phyloP scores from a whole-genome alignment of 106 monocot genomes.

The Platanthera guangdongensis region DNA sequence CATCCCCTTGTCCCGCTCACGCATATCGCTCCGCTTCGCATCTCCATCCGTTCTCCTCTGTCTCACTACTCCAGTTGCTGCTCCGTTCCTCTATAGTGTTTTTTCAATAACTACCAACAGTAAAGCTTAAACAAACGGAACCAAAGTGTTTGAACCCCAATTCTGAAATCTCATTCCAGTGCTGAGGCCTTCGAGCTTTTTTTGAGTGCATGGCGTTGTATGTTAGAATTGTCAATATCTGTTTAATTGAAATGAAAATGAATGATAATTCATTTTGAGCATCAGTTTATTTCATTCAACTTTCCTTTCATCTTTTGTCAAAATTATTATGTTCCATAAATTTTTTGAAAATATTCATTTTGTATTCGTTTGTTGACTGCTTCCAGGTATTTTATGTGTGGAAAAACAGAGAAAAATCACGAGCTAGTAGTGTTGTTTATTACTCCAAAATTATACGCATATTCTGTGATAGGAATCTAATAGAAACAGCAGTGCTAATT shows the following conservation, averaged over 20 bases:
- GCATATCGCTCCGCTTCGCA: no score
- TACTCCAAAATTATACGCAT: constrained; percentile 42
- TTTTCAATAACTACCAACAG: no score
- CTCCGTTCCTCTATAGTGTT: no score
- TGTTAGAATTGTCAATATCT: not conserved
- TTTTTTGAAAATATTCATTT: constrained; percentile 6
- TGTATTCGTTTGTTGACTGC: not conserved
- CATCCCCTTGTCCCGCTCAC: no score
- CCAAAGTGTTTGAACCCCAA: no score
- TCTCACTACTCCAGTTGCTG: no score
- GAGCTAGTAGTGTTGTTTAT: constrained; percentile 24
- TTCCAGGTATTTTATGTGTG: constrained; percentile 53
- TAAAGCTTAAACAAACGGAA: no score
- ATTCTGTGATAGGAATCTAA: constrained; percentile 28
- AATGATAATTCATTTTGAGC: not conserved
- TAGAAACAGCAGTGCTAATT: constrained; percentile 29
- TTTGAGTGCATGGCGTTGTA: not conserved
- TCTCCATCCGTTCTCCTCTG: no score
- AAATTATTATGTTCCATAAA: not conserved
- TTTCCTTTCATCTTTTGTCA: not conserved
- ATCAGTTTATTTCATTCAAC: not conserved
- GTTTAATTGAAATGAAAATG: not conserved
- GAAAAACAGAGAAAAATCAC: constrained; percentile 35
- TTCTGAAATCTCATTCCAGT: not conserved
- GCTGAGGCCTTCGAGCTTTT: not conserved